Base-by-base conservation (phyloP, 192 early-diverging fungal genomes). In the Linnemannia zychae region DNA sequence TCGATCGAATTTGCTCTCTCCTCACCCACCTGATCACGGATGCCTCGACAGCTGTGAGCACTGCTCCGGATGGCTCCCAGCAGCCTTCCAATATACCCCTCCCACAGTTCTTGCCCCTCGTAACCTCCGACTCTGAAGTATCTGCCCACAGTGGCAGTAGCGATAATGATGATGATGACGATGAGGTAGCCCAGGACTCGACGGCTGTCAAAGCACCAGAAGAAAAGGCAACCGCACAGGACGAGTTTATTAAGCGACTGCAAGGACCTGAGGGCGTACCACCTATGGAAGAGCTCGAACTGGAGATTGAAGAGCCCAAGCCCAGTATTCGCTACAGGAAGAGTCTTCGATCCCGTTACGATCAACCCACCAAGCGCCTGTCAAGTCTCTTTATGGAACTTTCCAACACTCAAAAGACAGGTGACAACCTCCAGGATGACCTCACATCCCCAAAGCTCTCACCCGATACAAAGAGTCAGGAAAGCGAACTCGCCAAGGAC, bases 1-100 rank as follows among this genome's bases (percentile, higher is more conserved):
- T 87, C 46, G 84, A 83, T 1, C 50, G 84, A 36, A 89, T 89
- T 70, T 74, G 77, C 46, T 78, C 73, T 7, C 48, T 87, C 7
- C 66, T 89, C 33, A 75, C 67, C 4, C 67, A 73, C 16, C 67
- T 89, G 18, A 78, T 89, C n/a, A 75, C 74, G 48, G 88, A 89
- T 72, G 88, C 88, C 0, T 80, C 81, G 13, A 82, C 84, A 13
- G 88, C 88, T 15, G 84, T 89, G 18, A 79, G 72, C 63, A 74
- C 78, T 33, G 77, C 84, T 3, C 70, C 85, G 20, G 85, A 80
- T 47, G 84, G 84, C 16, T 53, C 81, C 18, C 81, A 80, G 37
- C 78, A 81, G 52, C 57, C 74, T 24, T 38, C 80, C 3, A 63
- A 33, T 67, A 76, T 79, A 79, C 72, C 82, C 67, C 15, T 79